phyloP scores from a whole-genome alignment of 1,284 basidiomycete species.

The Ustilago loliicola region DNA sequence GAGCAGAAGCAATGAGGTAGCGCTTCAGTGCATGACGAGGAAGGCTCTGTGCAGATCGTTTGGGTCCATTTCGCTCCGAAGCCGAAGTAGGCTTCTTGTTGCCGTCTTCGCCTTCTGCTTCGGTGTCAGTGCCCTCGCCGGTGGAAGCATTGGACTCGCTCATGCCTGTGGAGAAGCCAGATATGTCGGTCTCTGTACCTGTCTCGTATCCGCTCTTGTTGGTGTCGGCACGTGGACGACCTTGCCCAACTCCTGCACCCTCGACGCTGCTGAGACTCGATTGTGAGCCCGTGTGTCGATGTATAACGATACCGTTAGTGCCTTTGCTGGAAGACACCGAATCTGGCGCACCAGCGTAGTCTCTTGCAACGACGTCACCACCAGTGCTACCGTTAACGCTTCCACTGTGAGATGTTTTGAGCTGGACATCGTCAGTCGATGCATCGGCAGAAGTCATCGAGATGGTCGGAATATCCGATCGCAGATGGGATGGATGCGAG shows the following conservation, averaged over 20 bases:
- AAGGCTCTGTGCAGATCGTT: constrained; percentile 73
- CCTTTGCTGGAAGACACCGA: constrained; percentile 11
- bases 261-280: constrained; percentile 47
- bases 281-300: constrained; percentile 24
- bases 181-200: constrained; percentile 50
- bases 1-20: constrained; percentile 87
- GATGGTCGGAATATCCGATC: constrained; percentile 46
- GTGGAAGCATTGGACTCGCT: constrained; percentile 47
- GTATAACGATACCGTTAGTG: constrained; percentile 18
- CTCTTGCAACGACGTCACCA: constrained; percentile 21
- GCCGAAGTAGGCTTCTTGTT: constrained; percentile 5
- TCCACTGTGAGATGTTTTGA: constrained; percentile 12
- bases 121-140: constrained; percentile 39
- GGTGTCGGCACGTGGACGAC: constrained; percentile 16
- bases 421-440: constrained; percentile 9
- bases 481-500: constrained; percentile 24
- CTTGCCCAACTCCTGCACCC: neutral
- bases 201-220: constrained; percentile 41
- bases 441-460: constrained; percentile 45
- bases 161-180: constrained; percentile 44
- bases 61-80: constrained; percentile 27
- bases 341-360: constrained; percentile 20
- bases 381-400: constrained; percentile 1
- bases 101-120: constrained; percentile 20
- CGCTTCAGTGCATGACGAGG: constrained; percentile 89